phyloP scores from a whole-genome alignment of 2,329 filamentous ascomycete species.

The Anthostomella pinea region DNA sequence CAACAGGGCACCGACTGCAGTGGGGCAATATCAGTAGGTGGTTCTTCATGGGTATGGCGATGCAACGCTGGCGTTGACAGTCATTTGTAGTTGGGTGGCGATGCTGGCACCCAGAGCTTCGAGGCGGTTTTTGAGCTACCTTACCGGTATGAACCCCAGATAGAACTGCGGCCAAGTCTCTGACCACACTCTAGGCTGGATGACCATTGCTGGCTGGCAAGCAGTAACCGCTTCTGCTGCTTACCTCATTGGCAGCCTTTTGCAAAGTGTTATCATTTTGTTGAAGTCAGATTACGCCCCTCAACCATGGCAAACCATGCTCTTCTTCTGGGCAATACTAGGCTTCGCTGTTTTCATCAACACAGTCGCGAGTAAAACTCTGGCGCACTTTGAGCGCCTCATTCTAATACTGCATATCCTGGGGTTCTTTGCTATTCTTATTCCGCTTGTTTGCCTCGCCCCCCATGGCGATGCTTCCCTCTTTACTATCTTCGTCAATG shows the following conservation, averaged over 20 bases:
- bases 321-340: conserved; percentile 5
- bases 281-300: neutral
- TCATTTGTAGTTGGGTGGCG: conserved; percentile 10
- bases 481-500: conserved; percentile 13
- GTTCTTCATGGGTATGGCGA: too few relatives aligned
- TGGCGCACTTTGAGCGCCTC: conserved; percentile 4
- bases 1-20: conserved; percentile 2
- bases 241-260: conserved; percentile 2
- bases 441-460: conserved; percentile 7
- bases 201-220: conserved; percentile 7
- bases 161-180: too few relatives aligned
- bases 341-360: conserved; percentile 5
- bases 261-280: conserved; percentile 6
- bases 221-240: conserved; percentile 3
- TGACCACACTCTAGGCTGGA: conserved; percentile 3
- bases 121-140: conserved; percentile 3
- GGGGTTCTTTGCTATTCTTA: conserved; percentile 4
- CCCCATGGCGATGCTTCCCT: conserved; percentile 9
- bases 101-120: conserved; percentile 2
- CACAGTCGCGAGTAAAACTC: conserved; percentile 2
- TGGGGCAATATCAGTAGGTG: conserved; percentile 2
- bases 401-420: conserved; percentile 7
- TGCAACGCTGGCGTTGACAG: too few relatives aligned
- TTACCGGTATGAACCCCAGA: conserved; percentile 8
- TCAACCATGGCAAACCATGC: conserved; percentile 2